Percentiles rank a stretch among this genome's conserved stretches.
phyloP scores from a whole-genome alignment of 768 basidiomycete species.

The Rhodosporidiobolus odoratus region DNA sequence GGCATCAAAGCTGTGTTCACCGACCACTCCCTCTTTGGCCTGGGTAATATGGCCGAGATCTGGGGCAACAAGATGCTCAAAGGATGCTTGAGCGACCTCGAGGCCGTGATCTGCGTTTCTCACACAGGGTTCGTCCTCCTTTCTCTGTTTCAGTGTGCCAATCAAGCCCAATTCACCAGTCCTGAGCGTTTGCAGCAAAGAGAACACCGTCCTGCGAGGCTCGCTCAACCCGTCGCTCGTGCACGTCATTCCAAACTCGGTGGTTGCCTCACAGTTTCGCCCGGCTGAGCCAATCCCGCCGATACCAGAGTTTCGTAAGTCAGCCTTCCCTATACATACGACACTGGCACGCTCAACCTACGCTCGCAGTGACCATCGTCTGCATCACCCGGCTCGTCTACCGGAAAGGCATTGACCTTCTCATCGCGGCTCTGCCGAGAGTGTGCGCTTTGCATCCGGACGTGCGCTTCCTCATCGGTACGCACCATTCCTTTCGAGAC shows the following conservation, averaged over 20 bases:
- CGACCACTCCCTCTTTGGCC: slow-evolving; percentile 92
- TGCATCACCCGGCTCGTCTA: slow-evolving; percentile 85
- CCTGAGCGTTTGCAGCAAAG: slow-evolving; percentile 58
- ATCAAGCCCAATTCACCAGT: neutral
- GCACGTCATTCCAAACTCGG: slow-evolving; percentile 89
- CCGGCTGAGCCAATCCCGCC: slow-evolving; percentile 55
- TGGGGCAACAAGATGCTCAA: slow-evolving; percentile 92
- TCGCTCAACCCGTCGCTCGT: slow-evolving; percentile 65
- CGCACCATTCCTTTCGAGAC: slow-evolving; percentile 31
- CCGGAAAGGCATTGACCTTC: slow-evolving; percentile 90
- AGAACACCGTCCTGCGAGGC: slow-evolving; percentile 88
- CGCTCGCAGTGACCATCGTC: slow-evolving; percentile 74
- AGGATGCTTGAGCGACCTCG: slow-evolving; percentile 79
- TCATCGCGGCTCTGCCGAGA: slow-evolving; percentile 83
- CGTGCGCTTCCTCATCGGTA: slow-evolving; percentile 82
- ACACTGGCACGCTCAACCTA: neutral
- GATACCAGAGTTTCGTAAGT: slow-evolving; percentile 46
- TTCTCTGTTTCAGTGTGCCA: too few relatives aligned
- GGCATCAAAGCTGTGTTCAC: slow-evolving; percentile 89
- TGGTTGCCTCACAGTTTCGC: slow-evolving; percentile 78
- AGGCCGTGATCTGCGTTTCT: slow-evolving; percentile 91
- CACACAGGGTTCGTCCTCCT: slow-evolving; percentile 73
- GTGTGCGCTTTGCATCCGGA: slow-evolving; percentile 80
- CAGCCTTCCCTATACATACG: neutral
- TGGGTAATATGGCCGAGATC: slow-evolving; percentile 94